Conservation (phyloP, 192 early-diverging fungal genomes). For the Pilobolus umbonatus region DNA sequence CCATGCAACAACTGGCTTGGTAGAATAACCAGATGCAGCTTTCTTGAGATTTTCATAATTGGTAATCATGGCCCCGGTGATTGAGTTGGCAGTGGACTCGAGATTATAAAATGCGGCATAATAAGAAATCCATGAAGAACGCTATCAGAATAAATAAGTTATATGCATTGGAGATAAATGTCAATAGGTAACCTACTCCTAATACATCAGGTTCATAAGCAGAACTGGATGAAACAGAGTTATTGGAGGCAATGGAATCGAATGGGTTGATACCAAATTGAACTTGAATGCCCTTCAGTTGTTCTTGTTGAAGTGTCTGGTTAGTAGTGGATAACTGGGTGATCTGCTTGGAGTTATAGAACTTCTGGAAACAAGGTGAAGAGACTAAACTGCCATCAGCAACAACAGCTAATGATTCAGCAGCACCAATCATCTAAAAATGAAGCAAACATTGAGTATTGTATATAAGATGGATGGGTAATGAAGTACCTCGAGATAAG, state of each 20-base stretch:
- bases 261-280: slow-evolving; percentile 34
- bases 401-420: slow-evolving; percentile 30
- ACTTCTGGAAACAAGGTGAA: slow-evolving; percentile 48
- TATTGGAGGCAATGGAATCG: slow-evolving; percentile 31
- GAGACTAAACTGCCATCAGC: slow-evolving; percentile 35
- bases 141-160: slow-evolving; percentile 25
- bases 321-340: slow-evolving; percentile 37
- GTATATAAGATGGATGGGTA: slow-evolving; percentile 4
- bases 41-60: slow-evolving; percentile 57
- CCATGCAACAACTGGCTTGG: slow-evolving; percentile 60
- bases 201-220: slow-evolving; percentile 44
- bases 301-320: slow-evolving; percentile 39
- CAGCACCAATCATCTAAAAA: slow-evolving; percentile 39
- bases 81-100: slow-evolving; percentile 45
- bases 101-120: slow-evolving; percentile 63
- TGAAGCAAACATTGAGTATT: background rate
- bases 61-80: slow-evolving; percentile 40
- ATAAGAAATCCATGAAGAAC: slow-evolving; percentile 56
- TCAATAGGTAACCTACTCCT: slow-evolving; percentile 34
- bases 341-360: slow-evolving; percentile 16
- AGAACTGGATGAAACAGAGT: slow-evolving; percentile 44
- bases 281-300: slow-evolving; percentile 45
- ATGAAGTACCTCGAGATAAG: slow-evolving; percentile 42
- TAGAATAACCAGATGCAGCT: slow-evolving; percentile 23
- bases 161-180: background rate